Evolutionary conservation across 371 early-diverging fungal species (phyloP).

Genomic region (Nematocida minor): DNA sequence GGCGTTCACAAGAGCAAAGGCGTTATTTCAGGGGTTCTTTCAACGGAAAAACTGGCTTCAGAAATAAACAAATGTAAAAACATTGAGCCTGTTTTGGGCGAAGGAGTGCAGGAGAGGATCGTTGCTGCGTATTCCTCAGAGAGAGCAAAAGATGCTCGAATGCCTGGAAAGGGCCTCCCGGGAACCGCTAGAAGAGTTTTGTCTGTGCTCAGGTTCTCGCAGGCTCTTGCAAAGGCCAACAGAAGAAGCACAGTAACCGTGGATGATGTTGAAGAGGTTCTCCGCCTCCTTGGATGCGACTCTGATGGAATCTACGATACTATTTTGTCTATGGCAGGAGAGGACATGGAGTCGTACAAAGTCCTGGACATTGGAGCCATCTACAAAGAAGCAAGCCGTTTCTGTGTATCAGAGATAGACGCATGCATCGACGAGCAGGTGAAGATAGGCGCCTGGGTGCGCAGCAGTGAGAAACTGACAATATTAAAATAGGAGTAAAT

Average conservation of each 20-base stretch:
- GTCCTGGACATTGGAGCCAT: constrained; percentile 42
- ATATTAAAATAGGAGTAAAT: constrained; percentile 41
- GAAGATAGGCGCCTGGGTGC: constrained; percentile 53
- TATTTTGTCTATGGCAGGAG: constrained; percentile 51
- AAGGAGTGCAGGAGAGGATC: constrained; percentile 43
- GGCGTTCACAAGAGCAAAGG: constrained; percentile 50
- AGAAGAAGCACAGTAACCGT: constrained; percentile 15
- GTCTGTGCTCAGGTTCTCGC: constrained; percentile 77
- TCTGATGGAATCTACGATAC: constrained; percentile 67
- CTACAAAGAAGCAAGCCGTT: constrained; percentile 43
- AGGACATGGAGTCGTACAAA: constrained; percentile 30
- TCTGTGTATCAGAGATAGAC: constrained; percentile 48
- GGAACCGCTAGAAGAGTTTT: constrained; percentile 70
- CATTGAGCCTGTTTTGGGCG: constrained; percentile 1
- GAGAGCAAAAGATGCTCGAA: constrained; percentile 68
- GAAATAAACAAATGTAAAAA: constrained; percentile 48
- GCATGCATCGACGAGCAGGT: constrained; percentile 57
- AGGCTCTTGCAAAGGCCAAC: constrained; percentile 68
- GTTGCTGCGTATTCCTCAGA: constrained; percentile 51
- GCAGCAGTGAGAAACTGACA: constrained; percentile 53
- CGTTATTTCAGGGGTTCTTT: background rate
- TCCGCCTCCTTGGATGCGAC: constrained; percentile 75
- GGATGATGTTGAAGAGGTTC: constrained; percentile 82
- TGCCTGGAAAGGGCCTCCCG: constrained; percentile 60
- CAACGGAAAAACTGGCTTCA: constrained; percentile 30